These are phyloP conservation scores for Blepharisma undulans DNA, from an alignment of 169 alveolate genomes.

Conservation along the genomic window DNA sequence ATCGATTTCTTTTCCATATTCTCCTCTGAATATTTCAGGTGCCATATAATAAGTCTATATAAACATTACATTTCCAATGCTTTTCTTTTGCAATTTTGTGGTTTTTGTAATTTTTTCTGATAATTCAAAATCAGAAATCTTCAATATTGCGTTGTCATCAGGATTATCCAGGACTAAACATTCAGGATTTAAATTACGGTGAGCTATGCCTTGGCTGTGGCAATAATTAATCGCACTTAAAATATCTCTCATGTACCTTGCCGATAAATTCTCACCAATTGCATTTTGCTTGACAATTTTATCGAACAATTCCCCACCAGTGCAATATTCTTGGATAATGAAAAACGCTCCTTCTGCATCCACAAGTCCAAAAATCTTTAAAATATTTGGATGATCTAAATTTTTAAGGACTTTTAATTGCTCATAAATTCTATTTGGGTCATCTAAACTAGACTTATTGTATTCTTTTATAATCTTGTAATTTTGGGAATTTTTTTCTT, in stretches of 20 bases:
- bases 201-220: slow-evolving; percentile 63
- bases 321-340: slow-evolving; percentile 66
- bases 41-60: slow-evolving; percentile 63
- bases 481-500: no score
- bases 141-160: slow-evolving; percentile 49
- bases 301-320: slow-evolving; percentile 75
- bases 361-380: slow-evolving; percentile 65
- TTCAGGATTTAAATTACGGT: slow-evolving; percentile 75
- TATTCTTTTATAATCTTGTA: no score
- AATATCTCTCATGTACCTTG: slow-evolving; percentile 53
- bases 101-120: slow-evolving; percentile 64
- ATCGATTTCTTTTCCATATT: slow-evolving; percentile 64
- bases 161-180: no score
- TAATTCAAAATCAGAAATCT: slow-evolving; percentile 42
- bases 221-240: slow-evolving; percentile 62
- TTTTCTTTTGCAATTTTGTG: slow-evolving; percentile 42
- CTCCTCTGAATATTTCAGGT: slow-evolving; percentile 61
- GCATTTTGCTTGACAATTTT: slow-evolving; percentile 22
- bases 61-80: slow-evolving; percentile 41
- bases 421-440: slow-evolving; percentile 23
- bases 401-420: slow-evolving; percentile 42
- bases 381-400: slow-evolving; percentile 55
- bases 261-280: slow-evolving; percentile 59
- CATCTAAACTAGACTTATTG: no score
- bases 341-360: slow-evolving; percentile 68